Evolutionary conservation across 768 basidiomycete genomes (phyloP).

Genomic region (Leccinellum rugosiceps): DNA sequence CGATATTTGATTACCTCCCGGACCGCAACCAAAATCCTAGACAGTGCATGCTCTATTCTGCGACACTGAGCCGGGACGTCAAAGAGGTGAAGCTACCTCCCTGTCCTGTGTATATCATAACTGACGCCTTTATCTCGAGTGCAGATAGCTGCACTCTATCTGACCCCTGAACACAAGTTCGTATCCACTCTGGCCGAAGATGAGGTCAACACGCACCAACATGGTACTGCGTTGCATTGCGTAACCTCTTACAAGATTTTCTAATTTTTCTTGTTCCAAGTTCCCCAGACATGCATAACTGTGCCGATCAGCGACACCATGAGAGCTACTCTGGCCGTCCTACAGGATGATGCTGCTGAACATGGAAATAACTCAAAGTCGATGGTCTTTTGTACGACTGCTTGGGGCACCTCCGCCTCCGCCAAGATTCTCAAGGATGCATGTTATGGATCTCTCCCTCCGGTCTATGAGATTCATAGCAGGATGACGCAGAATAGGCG

Average conservation of each 20-base stretch:
- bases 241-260: background rate
- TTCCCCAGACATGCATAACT: constrained; percentile 45
- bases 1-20: constrained; percentile 48
- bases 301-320: constrained; percentile 41
- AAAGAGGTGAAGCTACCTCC: constrained; percentile 37
- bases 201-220: constrained; percentile 60
- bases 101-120: background rate
- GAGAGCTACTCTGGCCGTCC: constrained; percentile 38
- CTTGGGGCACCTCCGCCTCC: constrained; percentile 49
- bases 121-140: background rate
- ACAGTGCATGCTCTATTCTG: constrained; percentile 69
- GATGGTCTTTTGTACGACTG: constrained; percentile 70
- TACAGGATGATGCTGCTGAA: constrained; percentile 34
- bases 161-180: constrained; percentile 36
- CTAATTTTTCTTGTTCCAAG: constrained; percentile 24
- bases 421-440: constrained; percentile 34
- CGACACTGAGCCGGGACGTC: constrained; percentile 71
- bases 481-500: constrained; percentile 50
- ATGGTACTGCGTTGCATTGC: constrained; percentile 36
- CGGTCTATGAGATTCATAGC: constrained; percentile 55
- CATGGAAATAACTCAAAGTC: constrained; percentile 36
- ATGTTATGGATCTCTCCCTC: constrained; percentile 29
- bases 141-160: constrained; percentile 29
- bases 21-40: constrained; percentile 48
- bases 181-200: constrained; percentile 56